phyloP scores from a whole-genome alignment of 1,284 basidiomycete species.

The Phellinidium pouzarii region DNA sequence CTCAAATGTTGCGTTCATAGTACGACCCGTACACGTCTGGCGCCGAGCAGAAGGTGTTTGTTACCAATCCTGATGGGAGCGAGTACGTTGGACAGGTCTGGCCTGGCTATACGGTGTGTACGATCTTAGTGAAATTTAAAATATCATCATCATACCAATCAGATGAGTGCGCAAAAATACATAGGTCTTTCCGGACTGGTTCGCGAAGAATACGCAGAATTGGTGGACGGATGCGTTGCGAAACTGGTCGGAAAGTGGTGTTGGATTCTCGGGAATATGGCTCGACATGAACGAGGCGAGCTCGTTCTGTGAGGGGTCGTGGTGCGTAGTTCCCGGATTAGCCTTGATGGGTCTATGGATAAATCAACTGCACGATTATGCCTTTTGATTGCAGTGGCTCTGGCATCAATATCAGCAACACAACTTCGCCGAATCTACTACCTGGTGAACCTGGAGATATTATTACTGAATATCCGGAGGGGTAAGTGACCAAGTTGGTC shows the following conservation, averaged over 20 bases:
- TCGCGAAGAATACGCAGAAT: conserved; percentile 45
- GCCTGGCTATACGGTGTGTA: conserved; percentile 43
- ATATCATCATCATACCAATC: not conserved
- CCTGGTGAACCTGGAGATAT: conserved; percentile 20
- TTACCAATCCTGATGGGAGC: conserved; percentile 61
- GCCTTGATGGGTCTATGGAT: not conserved
- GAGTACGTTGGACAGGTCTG: conserved; percentile 64
- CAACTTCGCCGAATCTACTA: conserved; percentile 17
- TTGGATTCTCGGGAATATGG: conserved; percentile 67
- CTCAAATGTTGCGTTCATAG: conserved; percentile 24
- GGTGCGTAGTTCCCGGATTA: conserved; percentile 34
- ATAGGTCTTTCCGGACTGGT: conserved; percentile 63
- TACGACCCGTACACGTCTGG: conserved; percentile 43
- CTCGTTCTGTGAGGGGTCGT: conserved; percentile 59
- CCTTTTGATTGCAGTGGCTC: conserved; percentile 18
- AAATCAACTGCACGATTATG: not conserved
- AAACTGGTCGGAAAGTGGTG: conserved; percentile 52
- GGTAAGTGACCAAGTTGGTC: conserved; percentile 30
- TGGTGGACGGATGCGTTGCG: conserved; percentile 55
- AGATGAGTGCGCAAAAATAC: not conserved
- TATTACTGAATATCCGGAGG: conserved; percentile 53
- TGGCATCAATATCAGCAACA: conserved; percentile 21
- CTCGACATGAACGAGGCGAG: conserved; percentile 70
- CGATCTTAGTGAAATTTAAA: not conserved
- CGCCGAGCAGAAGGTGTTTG: conserved; percentile 39